phyloP scores from a whole-genome alignment of 495 filamentous ascomycete species.

The Melanomma pulvis-pyrius region DNA sequence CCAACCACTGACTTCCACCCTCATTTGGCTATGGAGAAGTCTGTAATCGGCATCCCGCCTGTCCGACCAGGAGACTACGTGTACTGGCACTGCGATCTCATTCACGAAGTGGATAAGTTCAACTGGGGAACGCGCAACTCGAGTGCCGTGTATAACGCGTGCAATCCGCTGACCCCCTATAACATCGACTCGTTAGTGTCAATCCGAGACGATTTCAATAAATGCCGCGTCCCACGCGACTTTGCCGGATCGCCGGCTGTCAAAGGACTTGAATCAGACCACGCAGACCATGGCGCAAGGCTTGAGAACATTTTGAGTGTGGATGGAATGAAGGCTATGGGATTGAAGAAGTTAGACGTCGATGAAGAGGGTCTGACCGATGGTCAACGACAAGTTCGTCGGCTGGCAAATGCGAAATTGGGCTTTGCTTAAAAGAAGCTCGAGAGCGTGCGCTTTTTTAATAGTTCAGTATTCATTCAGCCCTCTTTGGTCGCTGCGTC shows the following conservation, averaged over 20 bases:
- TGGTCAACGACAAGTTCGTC: conserved; percentile 1
- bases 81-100: conserved; percentile 20
- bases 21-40: conserved; percentile 12
- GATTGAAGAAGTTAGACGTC: conserved; percentile 6
- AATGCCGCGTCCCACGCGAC: background rate
- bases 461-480: too few species aligned
- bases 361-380: conserved; percentile 8
- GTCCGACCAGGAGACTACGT: conserved; percentile 22
- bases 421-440: background rate
- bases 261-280: conserved; percentile 4
- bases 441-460: background rate
- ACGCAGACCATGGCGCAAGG: conserved; percentile 4
- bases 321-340: background rate
- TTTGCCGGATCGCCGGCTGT: background rate
- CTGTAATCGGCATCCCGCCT: conserved; percentile 7
- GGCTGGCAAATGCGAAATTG: conserved; percentile 5
- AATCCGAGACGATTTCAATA: conserved; percentile 1
- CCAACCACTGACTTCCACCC: conserved; percentile 12
- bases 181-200: conserved; percentile 3
- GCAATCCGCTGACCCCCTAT: conserved; percentile 7
- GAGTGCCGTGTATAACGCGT: conserved; percentile 1
- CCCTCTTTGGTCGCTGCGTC: too few species aligned
- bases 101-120: conserved; percentile 12
- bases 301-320: conserved; percentile 1
- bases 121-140: conserved; percentile 8